Evolutionary conservation across 2,329 filamentous ascomycete species (phyloP), one percentile per base, ranked within the genome.

Genomic region (Sclerotinia trifoliorum): DNA sequence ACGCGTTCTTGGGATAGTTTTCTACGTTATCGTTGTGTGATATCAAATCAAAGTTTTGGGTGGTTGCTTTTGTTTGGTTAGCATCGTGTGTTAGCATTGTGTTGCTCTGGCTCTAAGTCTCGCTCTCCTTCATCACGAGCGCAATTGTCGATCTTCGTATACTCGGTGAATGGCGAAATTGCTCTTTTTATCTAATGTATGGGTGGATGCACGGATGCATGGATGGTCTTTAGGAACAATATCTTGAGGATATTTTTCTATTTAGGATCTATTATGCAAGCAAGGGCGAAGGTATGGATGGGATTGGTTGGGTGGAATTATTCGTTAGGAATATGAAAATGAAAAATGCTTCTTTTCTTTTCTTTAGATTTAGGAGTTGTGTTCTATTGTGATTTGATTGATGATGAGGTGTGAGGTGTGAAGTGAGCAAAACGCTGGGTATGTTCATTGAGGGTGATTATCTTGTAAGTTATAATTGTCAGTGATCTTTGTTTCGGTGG

Each of bases 111-210:
- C 24, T 46, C 29, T 10, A n/a, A 51, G 24, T 7, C 17, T 39
- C 29, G 26, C 48, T 52, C 46, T 51, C 26, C 35, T 17, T 39
- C 39, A 51, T 42, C 32, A 39, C 29, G 19, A n/a, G 19, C 21
- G n/a, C 26, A 26, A n/a, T 13, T 49, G 35, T 62, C 29, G 5
- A 19, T 39, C 51, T 48, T 63, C 32, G 32, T 24, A 17, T 51
- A 63, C 60, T 51, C 21, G 60, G 60, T 51, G 60, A 63, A 51
- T 63, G 60, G 60, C 60, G 60, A 51, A 51, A 51, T 42, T 63
- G 46, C 17, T 51, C 60, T 63, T 51, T 51, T 51, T 63, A 24
- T 51, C 29, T 51, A 63, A 51, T 63, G n/a, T 24, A 62, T 51
- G 46, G 60, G 39, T 63, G 60, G 60, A 63, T 63, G 46, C 6